Base-by-base conservation (phyloP, 2,329 filamentous ascomycete species). In the Colletotrichum australisinense region DNA sequence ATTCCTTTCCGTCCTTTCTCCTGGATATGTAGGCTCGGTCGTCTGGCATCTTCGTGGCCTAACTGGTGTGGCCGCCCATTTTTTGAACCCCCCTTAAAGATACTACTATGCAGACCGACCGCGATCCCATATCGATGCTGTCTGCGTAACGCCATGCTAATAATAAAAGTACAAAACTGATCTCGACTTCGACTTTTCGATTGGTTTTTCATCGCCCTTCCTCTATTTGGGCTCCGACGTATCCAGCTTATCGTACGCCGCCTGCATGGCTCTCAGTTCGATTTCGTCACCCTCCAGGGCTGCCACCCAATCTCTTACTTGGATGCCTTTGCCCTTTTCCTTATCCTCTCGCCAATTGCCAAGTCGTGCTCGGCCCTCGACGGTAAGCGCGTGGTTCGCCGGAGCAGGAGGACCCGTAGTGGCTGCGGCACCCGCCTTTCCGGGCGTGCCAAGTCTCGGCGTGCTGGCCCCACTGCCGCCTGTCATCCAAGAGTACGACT, bases 341-440 rank as follows among this genome's bases (percentile, higher is more conserved):
- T 90, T 91, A 78, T 95, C 93, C 81, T 98, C 95, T 72, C 94
- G 89, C 89, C 92, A 94, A 19, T 89, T 88, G n/a, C 94, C 94
- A 49, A 94, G 84, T 66, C 91, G 90, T 66, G 91, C 90, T 28
- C 89, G 87, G 19, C 89, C 88, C 42, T 90, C 88, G 2, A 85
- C 87, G 4, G 90, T 90, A 69, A 93, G 81, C 55, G 84, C 80
- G 73, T 84, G 77, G 69, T 78, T 80, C 49, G 77, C 77, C 2
- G 81, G 78, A 8, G 79, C 76, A 4, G 82, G 69, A 6, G 80
- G 76, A n/a, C 79, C 78, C 19, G 80, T 76, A 16, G 79, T 73
- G n/a, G 81, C 81, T 58, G 79, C 81, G 35, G 78, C 80, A n/a
- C 79, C 78, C 7, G 78, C 82, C 72, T 82, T 83, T 24, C 76